Conservation (phyloP, 2,329 filamentous ascomycete species). For the Cladorrhinum sp. region DNA sequence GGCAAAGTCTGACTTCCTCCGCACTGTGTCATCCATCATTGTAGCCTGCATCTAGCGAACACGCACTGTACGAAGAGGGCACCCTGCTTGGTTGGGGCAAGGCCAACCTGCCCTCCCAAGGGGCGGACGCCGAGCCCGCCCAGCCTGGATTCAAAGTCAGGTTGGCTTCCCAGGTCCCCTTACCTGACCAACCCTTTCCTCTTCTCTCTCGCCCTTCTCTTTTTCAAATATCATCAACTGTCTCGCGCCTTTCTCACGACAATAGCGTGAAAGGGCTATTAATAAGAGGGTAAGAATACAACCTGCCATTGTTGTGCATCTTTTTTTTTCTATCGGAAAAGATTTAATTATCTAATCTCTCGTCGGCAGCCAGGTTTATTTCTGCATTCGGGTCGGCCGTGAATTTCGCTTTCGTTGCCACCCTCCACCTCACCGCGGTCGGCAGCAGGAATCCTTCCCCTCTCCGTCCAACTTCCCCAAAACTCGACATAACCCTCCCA, state of each 20-base stretch:
- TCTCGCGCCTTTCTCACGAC: slow-evolving; percentile 14
- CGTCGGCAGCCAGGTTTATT: slow-evolving; percentile 3
- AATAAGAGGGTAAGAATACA: slow-evolving; percentile 18
- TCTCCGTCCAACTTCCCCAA: slow-evolving; percentile 4
- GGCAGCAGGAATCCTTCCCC: slow-evolving; percentile 13
- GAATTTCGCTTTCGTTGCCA: slow-evolving; percentile 15
- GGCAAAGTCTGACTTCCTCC: slow-evolving; percentile 7
- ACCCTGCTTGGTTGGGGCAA: slow-evolving; percentile 15
- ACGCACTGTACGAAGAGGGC: slow-evolving; percentile 17
- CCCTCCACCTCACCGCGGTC: slow-evolving; percentile 7
- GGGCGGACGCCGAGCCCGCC: slow-evolving; percentile 6
- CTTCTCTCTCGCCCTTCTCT: slow-evolving; percentile 16
- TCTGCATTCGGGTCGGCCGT: slow-evolving; percentile 6
- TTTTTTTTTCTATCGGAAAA: background rate
- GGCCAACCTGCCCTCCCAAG: slow-evolving; percentile 7
- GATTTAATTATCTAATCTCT: slow-evolving; percentile 11
- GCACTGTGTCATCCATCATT: slow-evolving; percentile 17
- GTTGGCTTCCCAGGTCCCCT: slow-evolving; percentile 18
- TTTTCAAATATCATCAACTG: slow-evolving; percentile 13
- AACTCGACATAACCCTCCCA: background rate
- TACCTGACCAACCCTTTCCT: slow-evolving; percentile 12
- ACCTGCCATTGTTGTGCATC: background rate
- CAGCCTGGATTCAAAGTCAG: slow-evolving; percentile 17
- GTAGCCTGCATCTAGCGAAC: background rate
- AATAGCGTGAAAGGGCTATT: slow-evolving; percentile 12